phyloP scores from a whole-genome alignment of 495 filamentous ascomycete genomes.

The Bombardia bombarda region DNA sequence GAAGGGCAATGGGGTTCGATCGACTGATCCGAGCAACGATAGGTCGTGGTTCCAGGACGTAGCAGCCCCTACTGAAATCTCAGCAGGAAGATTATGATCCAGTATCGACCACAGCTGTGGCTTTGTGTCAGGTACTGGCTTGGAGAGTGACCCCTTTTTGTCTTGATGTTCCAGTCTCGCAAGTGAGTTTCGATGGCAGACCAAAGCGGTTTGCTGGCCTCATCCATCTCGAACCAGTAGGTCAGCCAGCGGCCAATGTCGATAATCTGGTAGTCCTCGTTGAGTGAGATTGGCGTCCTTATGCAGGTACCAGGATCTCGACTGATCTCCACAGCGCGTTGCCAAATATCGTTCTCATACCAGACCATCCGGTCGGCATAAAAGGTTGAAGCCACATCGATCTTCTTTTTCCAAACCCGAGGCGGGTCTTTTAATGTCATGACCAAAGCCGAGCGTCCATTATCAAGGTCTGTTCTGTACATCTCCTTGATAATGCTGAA shows the following conservation, averaged over 20 bases:
- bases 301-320: conserved; percentile 31
- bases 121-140: conserved; percentile 9
- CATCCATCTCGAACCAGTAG: conserved; percentile 48
- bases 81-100: conserved; percentile 20
- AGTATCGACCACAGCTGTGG: conserved; percentile 51
- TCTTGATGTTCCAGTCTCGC: conserved; percentile 63
- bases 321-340: conserved; percentile 63
- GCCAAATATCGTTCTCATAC: conserved; percentile 65
- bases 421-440: conserved; percentile 60
- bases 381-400: conserved; percentile 30
- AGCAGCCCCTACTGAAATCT: not conserved
- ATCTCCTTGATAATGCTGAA: conserved; percentile 56
- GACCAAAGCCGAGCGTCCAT: conserved; percentile 35
- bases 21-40: conserved; percentile 22
- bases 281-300: conserved; percentile 42
- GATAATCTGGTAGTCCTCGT: conserved; percentile 49
- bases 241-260: conserved; percentile 77
- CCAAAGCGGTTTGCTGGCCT: conserved; percentile 24
- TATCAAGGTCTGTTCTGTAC: conserved; percentile 32
- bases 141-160: conserved; percentile 27
- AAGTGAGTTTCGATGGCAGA: conserved; percentile 45
- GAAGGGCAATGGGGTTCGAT: conserved; percentile 52
- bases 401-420: conserved; percentile 48
- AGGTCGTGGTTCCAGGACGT: conserved; percentile 18
- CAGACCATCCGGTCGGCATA: conserved; percentile 44